These are phyloP conservation scores for Cryptosporidium xiaoi DNA, from an alignment of 169 alveolate genomes.

Conservation along the genomic window DNA sequence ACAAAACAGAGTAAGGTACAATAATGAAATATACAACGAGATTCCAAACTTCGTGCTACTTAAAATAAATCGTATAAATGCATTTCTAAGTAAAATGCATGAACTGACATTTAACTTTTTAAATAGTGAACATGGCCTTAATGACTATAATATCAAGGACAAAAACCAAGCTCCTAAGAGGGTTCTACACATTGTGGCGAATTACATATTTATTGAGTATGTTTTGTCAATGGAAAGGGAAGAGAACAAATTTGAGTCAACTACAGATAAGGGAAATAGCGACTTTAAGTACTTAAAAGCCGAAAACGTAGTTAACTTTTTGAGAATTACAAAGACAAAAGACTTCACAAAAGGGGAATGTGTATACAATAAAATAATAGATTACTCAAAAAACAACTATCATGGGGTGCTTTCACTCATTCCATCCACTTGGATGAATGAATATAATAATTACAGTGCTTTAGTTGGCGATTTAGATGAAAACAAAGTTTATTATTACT, in stretches of 20 bases:
- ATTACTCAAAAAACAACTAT: neutral
- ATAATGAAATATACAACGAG: neutral
- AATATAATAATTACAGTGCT: neutral
- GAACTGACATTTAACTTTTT: constrained; percentile 16
- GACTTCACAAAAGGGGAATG: neutral
- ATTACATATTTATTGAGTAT: constrained; percentile 35
- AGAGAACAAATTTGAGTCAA: neutral
- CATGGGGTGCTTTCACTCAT: neutral
- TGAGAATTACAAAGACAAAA: constrained; percentile 12
- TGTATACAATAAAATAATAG: constrained; percentile 2
- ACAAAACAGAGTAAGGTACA: neutral
- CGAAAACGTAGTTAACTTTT: neutral
- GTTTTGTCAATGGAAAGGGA: constrained; percentile 13
- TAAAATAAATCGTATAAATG: constrained; percentile 47
- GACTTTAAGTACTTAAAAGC: neutral
- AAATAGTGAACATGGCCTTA: neutral
- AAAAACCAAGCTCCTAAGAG: too few relatives aligned
- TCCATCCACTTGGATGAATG: neutral
- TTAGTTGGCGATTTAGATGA: too few relatives aligned
- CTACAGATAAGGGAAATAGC: neutral
- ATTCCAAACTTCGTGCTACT: constrained; percentile 21
- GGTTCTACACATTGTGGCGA: neutral
- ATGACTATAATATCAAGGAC: neutral
- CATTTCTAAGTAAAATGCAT: constrained; percentile 12
- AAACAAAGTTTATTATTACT: too few relatives aligned